A percentile compares a stretch with the other conserved stretches of the same genome.
phyloP scores from a whole-genome alignment of 139 green algal genomes.

The Volvox reticuliferus region DNA sequence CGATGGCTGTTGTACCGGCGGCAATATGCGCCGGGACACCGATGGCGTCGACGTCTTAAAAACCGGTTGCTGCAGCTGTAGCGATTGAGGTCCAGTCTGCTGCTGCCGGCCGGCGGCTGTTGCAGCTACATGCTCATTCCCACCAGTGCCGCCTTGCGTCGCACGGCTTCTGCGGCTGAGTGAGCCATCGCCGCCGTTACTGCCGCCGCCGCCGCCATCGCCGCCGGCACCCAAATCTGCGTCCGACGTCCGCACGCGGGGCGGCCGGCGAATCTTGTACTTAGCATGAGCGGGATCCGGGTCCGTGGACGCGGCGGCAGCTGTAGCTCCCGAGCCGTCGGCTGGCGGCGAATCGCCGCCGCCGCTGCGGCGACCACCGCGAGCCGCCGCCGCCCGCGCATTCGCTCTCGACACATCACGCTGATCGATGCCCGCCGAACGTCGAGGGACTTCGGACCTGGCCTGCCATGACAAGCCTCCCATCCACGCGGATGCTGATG shows the following conservation, averaged over 20 bases:
- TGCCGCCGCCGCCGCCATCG: background rate
- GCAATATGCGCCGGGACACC: background rate
- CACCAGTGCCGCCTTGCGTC: too few species aligned
- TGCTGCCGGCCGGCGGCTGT: too few species aligned
- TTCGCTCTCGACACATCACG: background rate
- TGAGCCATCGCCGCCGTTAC: background rate
- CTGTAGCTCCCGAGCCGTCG: too few species aligned
- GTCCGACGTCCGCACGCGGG: background rate
- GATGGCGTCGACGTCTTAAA: too few species aligned
- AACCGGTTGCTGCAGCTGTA: too few species aligned
- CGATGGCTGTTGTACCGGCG: background rate
- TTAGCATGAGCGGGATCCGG: background rate
- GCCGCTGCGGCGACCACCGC: background rate
- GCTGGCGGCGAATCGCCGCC: background rate
- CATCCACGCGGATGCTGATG: background rate
- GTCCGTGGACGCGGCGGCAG: background rate
- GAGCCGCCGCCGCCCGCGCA: background rate
- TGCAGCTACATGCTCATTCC: too few species aligned
- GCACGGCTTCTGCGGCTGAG: too few species aligned
- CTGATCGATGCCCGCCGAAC: too few species aligned
- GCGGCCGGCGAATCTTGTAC: constrained; percentile 10
- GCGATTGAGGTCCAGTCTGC: too few species aligned
- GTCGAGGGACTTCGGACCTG: background rate
- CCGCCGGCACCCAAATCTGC: background rate
- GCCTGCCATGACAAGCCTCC: background rate